Conservation (phyloP, 371 early-diverging fungal genomes). For the Mortierella sp. region DNA sequence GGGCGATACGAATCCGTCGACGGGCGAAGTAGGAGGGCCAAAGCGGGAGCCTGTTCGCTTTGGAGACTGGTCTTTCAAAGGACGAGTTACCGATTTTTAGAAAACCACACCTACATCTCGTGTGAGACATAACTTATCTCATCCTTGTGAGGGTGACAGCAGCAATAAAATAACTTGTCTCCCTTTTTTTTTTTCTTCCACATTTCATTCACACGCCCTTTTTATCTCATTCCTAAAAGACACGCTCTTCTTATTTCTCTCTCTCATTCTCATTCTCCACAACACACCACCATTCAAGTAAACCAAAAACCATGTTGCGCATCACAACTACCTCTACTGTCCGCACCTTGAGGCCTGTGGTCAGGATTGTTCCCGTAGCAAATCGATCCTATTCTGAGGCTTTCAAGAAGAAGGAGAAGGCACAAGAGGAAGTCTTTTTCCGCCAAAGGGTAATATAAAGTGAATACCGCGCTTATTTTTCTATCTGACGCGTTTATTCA, state of each 20-base stretch:
- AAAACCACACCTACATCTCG: neutral
- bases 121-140: no score
- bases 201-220: neutral
- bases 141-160: neutral
- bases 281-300: neutral
- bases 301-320: slow-evolving; percentile 8
- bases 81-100: slow-evolving; percentile 86
- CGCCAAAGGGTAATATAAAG: slow-evolving; percentile 2
- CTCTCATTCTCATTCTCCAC: neutral
- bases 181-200: neutral
- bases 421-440: slow-evolving; percentile 9
- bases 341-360: neutral
- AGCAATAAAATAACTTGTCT: neutral
- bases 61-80: slow-evolving; percentile 92
- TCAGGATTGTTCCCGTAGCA: neutral
- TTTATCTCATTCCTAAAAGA: no score
- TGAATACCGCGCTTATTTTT: neutral
- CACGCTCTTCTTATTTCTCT: neutral
- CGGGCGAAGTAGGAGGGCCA: slow-evolving; percentile 88
- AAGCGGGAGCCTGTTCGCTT: slow-evolving; percentile 88
- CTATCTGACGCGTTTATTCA: no score
- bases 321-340: neutral
- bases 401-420: slow-evolving; percentile 15
- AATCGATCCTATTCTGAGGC: slow-evolving; percentile 12
- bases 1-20: slow-evolving; percentile 82